These are phyloP conservation scores for Beauveria medogensis DNA, from an alignment of 2,329 filamentous ascomycete genomes.

Conservation along the genomic window DNA sequence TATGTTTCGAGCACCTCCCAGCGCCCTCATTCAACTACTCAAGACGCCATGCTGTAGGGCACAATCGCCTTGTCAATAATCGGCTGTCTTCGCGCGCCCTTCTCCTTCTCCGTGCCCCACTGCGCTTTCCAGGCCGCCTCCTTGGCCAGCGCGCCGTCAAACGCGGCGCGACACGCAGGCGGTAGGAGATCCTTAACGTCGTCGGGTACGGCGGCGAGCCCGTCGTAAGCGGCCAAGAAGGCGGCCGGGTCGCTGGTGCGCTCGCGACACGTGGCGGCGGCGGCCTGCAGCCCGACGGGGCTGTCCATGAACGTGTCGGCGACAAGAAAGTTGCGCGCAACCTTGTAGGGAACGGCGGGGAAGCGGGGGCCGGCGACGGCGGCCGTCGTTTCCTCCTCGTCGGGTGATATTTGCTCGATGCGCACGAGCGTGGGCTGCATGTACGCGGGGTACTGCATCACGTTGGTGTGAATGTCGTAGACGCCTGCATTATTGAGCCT, in stretches of 20 bases:
- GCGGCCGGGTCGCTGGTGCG: constrained; percentile 32
- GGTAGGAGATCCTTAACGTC: constrained; percentile 61
- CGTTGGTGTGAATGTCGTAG: constrained; percentile 92
- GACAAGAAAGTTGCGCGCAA: constrained; percentile 49
- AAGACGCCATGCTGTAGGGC: constrained; percentile 41
- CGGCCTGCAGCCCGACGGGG: constrained; percentile 38
- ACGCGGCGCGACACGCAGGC: constrained; percentile 61
- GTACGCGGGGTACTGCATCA: constrained; percentile 75
- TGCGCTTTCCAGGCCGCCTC: constrained; percentile 65
- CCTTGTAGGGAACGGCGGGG: constrained; percentile 37
- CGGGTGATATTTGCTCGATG: constrained; percentile 61
- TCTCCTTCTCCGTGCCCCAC: constrained; percentile 63
- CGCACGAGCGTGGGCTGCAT: constrained; percentile 86
- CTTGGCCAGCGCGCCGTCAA: constrained; percentile 55
- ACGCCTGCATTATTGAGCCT: constrained; percentile 64
- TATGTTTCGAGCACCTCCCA: background rate
- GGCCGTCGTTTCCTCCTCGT: constrained; percentile 23
- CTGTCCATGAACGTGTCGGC: constrained; percentile 48
- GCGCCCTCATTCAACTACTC: background rate
- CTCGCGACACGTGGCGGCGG: constrained; percentile 36
- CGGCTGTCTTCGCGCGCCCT: constrained; percentile 43
- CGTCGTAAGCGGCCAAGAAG: constrained; percentile 47
- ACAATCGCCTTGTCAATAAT: constrained; percentile 58
- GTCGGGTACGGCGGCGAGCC: constrained; percentile 54
- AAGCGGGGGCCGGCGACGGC: constrained; percentile 30